These are phyloP conservation scores for Mycena pura DNA, from an alignment of 768 basidiomycete species.

Conservation along the genomic window DNA sequence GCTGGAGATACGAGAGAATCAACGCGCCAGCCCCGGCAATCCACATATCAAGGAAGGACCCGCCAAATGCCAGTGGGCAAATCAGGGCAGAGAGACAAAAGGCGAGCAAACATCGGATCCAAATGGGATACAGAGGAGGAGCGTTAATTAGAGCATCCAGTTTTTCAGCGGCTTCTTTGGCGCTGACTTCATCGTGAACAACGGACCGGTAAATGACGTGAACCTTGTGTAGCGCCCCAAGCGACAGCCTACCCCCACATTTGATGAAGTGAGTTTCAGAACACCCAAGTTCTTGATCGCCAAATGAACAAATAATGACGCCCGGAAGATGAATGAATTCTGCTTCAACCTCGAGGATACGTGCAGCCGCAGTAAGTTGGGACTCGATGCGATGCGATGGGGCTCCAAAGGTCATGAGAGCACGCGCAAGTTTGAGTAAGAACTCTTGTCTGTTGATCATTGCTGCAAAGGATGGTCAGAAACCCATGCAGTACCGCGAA, in stretches of 20 bases:
- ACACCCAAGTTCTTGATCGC: constrained; percentile 87
- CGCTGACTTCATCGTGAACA: constrained; percentile 91
- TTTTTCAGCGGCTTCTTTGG: constrained; percentile 70
- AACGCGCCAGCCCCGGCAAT: constrained; percentile 75
- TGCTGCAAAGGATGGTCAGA: constrained; percentile 48
- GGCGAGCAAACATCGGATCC: constrained; percentile 69
- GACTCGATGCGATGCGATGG: constrained; percentile 95
- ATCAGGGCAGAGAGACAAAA: constrained; percentile 79
- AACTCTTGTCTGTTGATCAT: constrained; percentile 86
- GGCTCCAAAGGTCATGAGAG: constrained; percentile 91
- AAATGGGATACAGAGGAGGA: constrained; percentile 67
- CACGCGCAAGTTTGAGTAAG: constrained; percentile 82
- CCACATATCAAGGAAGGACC: constrained; percentile 85
- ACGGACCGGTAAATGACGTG: constrained; percentile 87
- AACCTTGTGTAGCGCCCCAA: constrained; percentile 85
- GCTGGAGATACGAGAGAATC: constrained; percentile 72
- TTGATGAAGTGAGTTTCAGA: constrained; percentile 92
- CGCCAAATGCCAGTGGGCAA: constrained; percentile 86
- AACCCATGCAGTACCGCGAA: neutral
- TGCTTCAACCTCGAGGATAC: constrained; percentile 88
- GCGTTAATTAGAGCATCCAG: constrained; percentile 69
- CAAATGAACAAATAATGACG: constrained; percentile 87
- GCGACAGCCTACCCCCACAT: constrained; percentile 74
- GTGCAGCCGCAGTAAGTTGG: constrained; percentile 86
- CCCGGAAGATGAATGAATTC: constrained; percentile 89